Evolutionary conservation across 2,329 filamentous ascomycete species (phyloP), one percentile per base, ranked within the genome.

Genomic region (Zymoseptoria ardabiliae): DNA sequence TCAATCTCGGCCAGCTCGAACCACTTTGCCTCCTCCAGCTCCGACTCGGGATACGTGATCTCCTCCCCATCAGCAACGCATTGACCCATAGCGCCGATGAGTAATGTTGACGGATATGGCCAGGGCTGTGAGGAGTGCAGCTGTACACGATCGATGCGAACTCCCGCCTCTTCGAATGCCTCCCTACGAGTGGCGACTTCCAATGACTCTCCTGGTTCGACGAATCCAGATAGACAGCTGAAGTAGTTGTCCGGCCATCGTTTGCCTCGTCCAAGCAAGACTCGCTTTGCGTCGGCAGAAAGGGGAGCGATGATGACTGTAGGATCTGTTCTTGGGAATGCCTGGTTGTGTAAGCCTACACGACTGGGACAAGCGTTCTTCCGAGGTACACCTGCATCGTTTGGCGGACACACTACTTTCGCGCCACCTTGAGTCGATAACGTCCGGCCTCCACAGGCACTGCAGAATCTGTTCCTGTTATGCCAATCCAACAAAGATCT

Each of bases 71-170:
- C 61, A 22, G 62, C 60, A 13, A 58, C 58, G 51, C 65, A 66
- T 20, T 66, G 65, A 35, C 61, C 65, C 57, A 66, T 65, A 2
- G 65, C 63, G 28, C 68, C 90, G 66, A 95, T 90, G 89, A 95
- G 94, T 67, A 95, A 72, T 68, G 87, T 93, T 0, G 89, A 85
- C 0, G 90, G 90, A 71, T 91, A 94, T 2, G 90, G 90, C 90
- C 90, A 95, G 1, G 90, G 90, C 76, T 95, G 90, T 19, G 88
- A 89, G 51, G 86, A 90, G 73, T 95, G 90, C 57, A 95, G 84
- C 20, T 92, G 83, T 3, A 95, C 90, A 1, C 89, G 81, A 23
- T 89, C 90, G 10, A 93, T 83, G 6, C 77, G 78, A 30, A 94
- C 89, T 17, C 90, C 90, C 48, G 86, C 85, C 75, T 95, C 90